phyloP scores from a whole-genome alignment of 345 rosid species.

The Gynandropsis gynandra region DNA sequence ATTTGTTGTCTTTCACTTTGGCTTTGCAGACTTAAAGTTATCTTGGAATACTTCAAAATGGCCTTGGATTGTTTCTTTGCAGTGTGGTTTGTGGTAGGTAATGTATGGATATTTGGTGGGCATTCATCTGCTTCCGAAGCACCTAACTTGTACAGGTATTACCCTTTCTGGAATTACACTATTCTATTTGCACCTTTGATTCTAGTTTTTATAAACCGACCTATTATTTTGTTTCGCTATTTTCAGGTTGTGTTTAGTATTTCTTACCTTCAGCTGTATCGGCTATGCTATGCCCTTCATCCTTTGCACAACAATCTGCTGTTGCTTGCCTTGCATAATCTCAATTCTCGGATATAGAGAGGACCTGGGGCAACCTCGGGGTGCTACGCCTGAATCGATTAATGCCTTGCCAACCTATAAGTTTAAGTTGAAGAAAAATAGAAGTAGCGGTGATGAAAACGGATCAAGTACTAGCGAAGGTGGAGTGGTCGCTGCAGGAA shows the following conservation, averaged over 20 bases:
- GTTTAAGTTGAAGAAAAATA: constrained; percentile 66
- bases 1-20: constrained; percentile 17
- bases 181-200: neutral
- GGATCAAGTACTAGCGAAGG: constrained; percentile 52
- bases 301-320: constrained; percentile 92
- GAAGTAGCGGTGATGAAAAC: constrained; percentile 45
- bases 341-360: constrained; percentile 91
- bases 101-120: constrained; percentile 97
- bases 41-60: constrained; percentile 93
- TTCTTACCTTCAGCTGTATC: constrained; percentile 87
- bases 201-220: constrained; percentile 13
- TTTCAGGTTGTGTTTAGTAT: constrained; percentile 93
- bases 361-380: constrained; percentile 76
- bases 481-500: constrained; percentile 87
- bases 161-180: neutral
- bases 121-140: constrained; percentile 81
- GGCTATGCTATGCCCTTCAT: constrained; percentile 99
- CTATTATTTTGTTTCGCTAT: neutral
- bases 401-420: constrained; percentile 83
- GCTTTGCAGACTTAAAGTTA: constrained; percentile 56
- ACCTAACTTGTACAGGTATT: constrained; percentile 91
- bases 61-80: constrained; percentile 97
- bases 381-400: constrained; percentile 88
- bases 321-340: constrained; percentile 93
- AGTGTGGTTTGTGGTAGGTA: constrained; percentile 98